phyloP scores from a whole-genome alignment of 805 yeast species.

The Wickerhamomyces rabaulensis region DNA sequence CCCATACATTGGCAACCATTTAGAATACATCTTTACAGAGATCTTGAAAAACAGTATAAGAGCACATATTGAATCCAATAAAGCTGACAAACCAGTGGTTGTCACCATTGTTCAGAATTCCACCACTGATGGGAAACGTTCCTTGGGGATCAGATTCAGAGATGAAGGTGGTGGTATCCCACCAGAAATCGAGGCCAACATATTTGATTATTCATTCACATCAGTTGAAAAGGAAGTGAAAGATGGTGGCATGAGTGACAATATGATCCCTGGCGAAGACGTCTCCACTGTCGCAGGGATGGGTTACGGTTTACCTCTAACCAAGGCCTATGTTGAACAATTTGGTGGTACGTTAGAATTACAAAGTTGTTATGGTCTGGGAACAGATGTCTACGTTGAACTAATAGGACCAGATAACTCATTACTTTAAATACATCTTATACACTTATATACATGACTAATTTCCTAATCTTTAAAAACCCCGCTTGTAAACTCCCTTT shows the following conservation, averaged over 20 bases:
- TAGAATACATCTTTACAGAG: constrained; percentile 86
- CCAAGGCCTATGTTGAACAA: constrained; percentile 66
- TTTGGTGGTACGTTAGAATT: constrained; percentile 67
- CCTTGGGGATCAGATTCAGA: constrained; percentile 65
- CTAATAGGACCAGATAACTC: constrained; percentile 27
- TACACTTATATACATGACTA: background rate
- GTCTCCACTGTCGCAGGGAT: constrained; percentile 80
- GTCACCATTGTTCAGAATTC: constrained; percentile 38
- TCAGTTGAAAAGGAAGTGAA: constrained; percentile 60
- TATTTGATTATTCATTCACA: constrained; percentile 84
- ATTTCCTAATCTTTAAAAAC: background rate
- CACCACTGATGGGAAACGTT: constrained; percentile 19
- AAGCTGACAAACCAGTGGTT: constrained; percentile 34
- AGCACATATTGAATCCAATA: constrained; percentile 73
- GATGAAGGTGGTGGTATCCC: constrained; percentile 90
- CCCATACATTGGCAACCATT: constrained; percentile 82
- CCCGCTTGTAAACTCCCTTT: too few species aligned
- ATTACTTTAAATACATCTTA: constrained; percentile 6
- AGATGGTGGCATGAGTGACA: constrained; percentile 42
- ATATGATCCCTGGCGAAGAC: constrained; percentile 67
- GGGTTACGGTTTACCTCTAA: constrained; percentile 92
- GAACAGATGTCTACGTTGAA: constrained; percentile 69
- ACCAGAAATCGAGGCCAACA: constrained; percentile 54
- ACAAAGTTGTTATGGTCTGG: constrained; percentile 71
- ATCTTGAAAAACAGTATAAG: constrained; percentile 81